Conservation (phyloP, 177 flowering plant genomes). For the Tripterygium wilfordii region DNA sequence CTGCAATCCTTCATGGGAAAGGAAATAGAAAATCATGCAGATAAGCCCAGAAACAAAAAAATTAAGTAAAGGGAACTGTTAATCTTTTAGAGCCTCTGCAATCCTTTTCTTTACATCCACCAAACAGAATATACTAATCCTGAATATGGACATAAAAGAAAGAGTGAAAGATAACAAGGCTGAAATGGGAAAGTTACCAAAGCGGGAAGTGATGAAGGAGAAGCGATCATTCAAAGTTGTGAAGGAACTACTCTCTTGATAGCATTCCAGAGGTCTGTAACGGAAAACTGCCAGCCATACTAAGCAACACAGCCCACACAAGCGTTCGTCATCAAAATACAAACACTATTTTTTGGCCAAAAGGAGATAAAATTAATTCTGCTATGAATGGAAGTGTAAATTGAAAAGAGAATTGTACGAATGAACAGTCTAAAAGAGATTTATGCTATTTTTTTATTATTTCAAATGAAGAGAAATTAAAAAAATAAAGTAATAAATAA, state of each 20-base stretch:
- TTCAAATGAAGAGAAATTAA: no score
- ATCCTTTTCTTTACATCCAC: slow-evolving; percentile 77
- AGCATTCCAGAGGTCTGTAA: slow-evolving; percentile 48
- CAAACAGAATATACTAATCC: not conserved
- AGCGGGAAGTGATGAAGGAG: slow-evolving; percentile 56
- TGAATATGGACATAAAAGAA: not conserved
- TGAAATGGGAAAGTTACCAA: slow-evolving; percentile 30
- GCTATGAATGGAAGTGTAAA: no score
- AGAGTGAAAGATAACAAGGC: not conserved
- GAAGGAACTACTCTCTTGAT: slow-evolving; percentile 51
- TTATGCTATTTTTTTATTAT: no score
- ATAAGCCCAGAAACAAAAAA: not conserved
- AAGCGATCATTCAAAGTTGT: slow-evolving; percentile 73
- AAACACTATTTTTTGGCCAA: no score
- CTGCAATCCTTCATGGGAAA: no score
- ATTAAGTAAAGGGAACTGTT: slow-evolving; percentile 25
- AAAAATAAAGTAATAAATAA: no score
- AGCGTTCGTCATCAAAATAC: no score
- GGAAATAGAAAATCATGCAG: not conserved
- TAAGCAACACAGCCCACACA: no score
- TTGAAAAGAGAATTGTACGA: no score
- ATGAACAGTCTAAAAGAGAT: no score
- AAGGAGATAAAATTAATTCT: no score
- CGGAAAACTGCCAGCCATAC: no score
- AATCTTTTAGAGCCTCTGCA: slow-evolving; percentile 63